Percentiles rank a stretch among this genome's conserved stretches.
Conservation (phyloP, 371 early-diverging fungal genomes). For the Mucor circinelloides region DNA sequence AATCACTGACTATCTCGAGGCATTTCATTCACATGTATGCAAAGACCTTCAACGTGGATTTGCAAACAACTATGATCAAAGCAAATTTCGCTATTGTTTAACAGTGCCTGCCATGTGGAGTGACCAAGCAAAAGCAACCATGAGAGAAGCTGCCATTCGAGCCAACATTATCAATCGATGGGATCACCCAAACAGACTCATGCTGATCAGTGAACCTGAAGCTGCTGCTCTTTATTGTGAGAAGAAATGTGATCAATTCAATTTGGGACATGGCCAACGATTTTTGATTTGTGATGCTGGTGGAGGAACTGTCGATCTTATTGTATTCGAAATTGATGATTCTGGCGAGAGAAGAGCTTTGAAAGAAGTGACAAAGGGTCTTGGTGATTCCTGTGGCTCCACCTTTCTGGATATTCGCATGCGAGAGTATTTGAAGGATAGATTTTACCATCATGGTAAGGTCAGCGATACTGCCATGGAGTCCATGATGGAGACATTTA, state of each 20-base stretch:
- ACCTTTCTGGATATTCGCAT: slow-evolving; percentile 59
- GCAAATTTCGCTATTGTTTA: slow-evolving; percentile 50
- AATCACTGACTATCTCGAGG: slow-evolving; percentile 50
- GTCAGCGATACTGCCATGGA: slow-evolving; percentile 52
- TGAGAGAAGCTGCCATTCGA: slow-evolving; percentile 53
- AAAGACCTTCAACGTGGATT: slow-evolving; percentile 50
- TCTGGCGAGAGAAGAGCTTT: slow-evolving; percentile 44
- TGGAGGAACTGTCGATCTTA: slow-evolving; percentile 68
- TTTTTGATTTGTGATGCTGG: slow-evolving; percentile 73
- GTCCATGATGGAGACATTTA: slow-evolving; percentile 49
- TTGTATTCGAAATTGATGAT: slow-evolving; percentile 53
- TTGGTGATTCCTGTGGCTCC: slow-evolving; percentile 60
- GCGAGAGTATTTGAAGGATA: slow-evolving; percentile 48
- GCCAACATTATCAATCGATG: slow-evolving; percentile 48
- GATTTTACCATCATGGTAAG: slow-evolving; percentile 46
- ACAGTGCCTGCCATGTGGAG: slow-evolving; percentile 60
- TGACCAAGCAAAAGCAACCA: slow-evolving; percentile 52
- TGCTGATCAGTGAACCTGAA: slow-evolving; percentile 60
- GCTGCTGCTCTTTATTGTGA: slow-evolving; percentile 54
- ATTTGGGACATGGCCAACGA: slow-evolving; percentile 47
- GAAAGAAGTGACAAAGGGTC: slow-evolving; percentile 57
- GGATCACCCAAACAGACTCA: slow-evolving; percentile 51
- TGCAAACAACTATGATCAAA: slow-evolving; percentile 48
- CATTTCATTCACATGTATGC: slow-evolving; percentile 47
- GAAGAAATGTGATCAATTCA: slow-evolving; percentile 51